Evolutionary conservation across 345 rosid species (phyloP).

Genomic region (Murraya koenigii): DNA sequence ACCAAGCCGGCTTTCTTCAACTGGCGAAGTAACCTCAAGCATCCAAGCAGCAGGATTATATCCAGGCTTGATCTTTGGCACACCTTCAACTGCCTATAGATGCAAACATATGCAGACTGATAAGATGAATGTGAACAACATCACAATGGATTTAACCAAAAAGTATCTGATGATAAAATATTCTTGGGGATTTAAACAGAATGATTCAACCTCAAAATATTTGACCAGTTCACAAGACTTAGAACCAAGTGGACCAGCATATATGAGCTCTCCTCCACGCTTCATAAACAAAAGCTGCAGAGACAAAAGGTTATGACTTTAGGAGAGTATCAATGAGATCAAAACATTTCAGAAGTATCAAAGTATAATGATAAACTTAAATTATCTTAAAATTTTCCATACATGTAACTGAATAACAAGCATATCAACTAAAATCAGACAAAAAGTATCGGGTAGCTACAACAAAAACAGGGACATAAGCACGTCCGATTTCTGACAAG

Average conservation of each 20-base stretch:
- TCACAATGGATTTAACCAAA: not conserved
- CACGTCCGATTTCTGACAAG: constrained; percentile 2
- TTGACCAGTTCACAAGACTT: constrained; percentile 77
- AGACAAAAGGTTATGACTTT: not conserved
- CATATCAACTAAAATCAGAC: not conserved
- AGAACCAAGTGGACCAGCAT: constrained; percentile 93
- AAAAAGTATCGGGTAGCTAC: not conserved
- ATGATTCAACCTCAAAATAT: constrained; percentile 70
- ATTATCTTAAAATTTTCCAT: constrained; percentile 1
- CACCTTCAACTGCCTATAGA: constrained; percentile 76
- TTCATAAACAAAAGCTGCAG: constrained; percentile 96
- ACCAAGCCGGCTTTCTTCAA: constrained; percentile 73
- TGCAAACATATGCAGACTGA: constrained; percentile 13
- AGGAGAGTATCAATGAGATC: not conserved
- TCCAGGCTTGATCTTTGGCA: constrained; percentile 74
- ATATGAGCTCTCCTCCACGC: constrained; percentile 96
- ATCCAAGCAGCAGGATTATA: constrained; percentile 98
- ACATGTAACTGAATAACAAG: not conserved
- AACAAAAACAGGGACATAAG: not conserved
- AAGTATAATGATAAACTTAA: not conserved
- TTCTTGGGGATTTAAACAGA: constrained; percentile 16
- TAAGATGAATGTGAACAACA: constrained; percentile 3
- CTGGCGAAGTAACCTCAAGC: constrained; percentile 82
- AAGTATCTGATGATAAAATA: constrained; percentile 5
- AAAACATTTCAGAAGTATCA: not conserved